phyloP scores from a whole-genome alignment of 2,329 filamentous ascomycete species.

The Fusarium falciforme region DNA sequence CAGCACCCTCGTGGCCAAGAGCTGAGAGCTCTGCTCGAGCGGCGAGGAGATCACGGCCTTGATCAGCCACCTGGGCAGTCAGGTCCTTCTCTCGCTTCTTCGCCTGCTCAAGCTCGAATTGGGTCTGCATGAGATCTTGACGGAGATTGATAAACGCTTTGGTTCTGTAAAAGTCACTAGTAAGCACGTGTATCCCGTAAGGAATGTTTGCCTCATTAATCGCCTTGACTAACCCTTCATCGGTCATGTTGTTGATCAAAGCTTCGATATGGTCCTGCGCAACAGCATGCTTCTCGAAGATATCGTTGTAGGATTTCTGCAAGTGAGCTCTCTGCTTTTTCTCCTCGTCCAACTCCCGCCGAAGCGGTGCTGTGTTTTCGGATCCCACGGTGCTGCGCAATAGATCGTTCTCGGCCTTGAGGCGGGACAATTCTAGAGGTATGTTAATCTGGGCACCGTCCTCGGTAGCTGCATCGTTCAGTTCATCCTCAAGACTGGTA shows the following conservation, averaged over 20 bases:
- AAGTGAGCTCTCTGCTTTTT: conserved; percentile 62
- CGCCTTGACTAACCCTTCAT: conserved; percentile 65
- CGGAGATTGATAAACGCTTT: conserved; percentile 65
- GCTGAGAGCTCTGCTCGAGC: conserved; percentile 65
- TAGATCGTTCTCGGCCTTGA: conserved; percentile 71
- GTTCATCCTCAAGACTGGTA: conserved; percentile 69
- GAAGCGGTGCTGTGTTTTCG: conserved; percentile 65
- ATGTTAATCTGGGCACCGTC: conserved; percentile 51
- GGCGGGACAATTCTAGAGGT: conserved; percentile 65
- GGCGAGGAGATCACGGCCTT: conserved; percentile 66
- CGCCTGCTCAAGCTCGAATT: conserved; percentile 60
- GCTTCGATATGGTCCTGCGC: conserved; percentile 68
- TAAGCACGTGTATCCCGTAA: conserved; percentile 55
- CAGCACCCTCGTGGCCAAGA: conserved; percentile 64
- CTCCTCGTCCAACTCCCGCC: conserved; percentile 67
- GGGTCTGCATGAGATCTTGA: conserved; percentile 57
- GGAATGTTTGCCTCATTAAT: conserved; percentile 46
- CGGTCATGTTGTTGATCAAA: conserved; percentile 62
- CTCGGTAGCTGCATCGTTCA: conserved; percentile 61
- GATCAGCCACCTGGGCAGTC: conserved; percentile 61
- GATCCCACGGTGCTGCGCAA: conserved; percentile 66
- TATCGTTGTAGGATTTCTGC: conserved; percentile 66
- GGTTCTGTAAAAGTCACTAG: conserved; percentile 60
- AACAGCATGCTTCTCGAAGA: conserved; percentile 69
- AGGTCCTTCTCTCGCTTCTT: conserved; percentile 58